Evolutionary conservation across 805 yeast species (phyloP).

Genomic region (Dipodascopsis uninucleata): DNA sequence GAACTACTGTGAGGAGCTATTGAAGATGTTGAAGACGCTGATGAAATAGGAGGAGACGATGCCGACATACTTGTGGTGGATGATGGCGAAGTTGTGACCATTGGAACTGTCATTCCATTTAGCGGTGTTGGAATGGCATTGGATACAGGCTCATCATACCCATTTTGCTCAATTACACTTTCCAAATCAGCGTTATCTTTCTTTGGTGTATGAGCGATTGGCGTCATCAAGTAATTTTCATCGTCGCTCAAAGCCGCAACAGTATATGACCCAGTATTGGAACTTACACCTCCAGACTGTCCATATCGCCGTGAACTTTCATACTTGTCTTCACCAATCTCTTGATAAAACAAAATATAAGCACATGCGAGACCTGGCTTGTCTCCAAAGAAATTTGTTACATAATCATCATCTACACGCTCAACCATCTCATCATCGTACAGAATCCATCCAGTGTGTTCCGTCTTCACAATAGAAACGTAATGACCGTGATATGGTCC

Average conservation of each 20-base stretch:
- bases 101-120: neutral
- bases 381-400: constrained; percentile 82
- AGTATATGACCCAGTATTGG: too few species aligned
- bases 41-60: constrained; percentile 7
- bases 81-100: constrained; percentile 3
- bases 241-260: constrained; percentile 6
- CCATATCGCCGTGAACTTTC: constrained; percentile 19
- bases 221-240: neutral
- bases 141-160: too few species aligned
- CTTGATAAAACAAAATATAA: constrained; percentile 76
- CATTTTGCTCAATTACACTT: too few species aligned
- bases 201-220: neutral
- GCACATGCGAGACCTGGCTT: constrained; percentile 88
- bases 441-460: constrained; percentile 78
- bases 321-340: constrained; percentile 19
- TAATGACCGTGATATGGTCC: constrained; percentile 99
- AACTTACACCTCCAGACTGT: constrained; percentile 10
- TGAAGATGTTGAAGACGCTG: constrained; percentile 9
- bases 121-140: neutral
- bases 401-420: constrained; percentile 76
- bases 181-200: neutral
- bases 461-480: constrained; percentile 78
- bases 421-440: constrained; percentile 97
- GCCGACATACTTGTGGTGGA: constrained; percentile 3
- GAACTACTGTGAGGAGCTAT: constrained; percentile 2